phyloP scores from a whole-genome alignment of 1,139 yeast genomes.

The Geotrichum citri-aurantii region DNA sequence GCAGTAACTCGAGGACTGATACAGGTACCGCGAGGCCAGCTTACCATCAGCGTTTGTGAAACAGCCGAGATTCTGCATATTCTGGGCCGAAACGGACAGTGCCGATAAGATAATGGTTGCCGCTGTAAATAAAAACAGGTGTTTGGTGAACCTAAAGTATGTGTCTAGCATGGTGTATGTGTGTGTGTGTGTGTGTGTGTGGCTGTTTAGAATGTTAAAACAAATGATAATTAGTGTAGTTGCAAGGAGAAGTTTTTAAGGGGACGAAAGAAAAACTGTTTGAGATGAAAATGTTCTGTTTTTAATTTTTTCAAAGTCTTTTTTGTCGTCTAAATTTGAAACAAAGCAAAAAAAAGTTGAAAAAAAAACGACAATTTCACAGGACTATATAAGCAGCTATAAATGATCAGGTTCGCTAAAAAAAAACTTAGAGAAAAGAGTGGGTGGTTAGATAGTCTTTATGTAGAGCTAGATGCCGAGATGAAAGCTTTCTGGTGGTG shows the following conservation, averaged over 20 bases:
- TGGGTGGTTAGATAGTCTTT: background rate
- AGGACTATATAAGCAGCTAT: background rate
- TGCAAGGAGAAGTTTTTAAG: background rate
- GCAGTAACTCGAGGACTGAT: constrained; percentile 15
- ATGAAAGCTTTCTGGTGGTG: background rate
- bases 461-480: background rate
- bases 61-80: background rate
- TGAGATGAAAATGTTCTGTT: background rate
- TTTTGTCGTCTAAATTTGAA: background rate
- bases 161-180: background rate
- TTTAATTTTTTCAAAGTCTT: background rate
- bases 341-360: background rate
- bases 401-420: background rate
- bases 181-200: background rate
- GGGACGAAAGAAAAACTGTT: background rate
- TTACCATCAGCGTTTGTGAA: background rate
- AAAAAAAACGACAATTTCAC: background rate
- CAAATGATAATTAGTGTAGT: background rate
- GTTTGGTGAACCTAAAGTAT: background rate
- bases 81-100: background rate
- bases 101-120: background rate
- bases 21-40: constrained; percentile 5
- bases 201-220: background rate
- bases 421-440: too few relatives aligned
- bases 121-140: background rate